Base-by-base conservation (phyloP, 2,329 filamentous ascomycete genomes). In the Fusarium anthophilum region DNA sequence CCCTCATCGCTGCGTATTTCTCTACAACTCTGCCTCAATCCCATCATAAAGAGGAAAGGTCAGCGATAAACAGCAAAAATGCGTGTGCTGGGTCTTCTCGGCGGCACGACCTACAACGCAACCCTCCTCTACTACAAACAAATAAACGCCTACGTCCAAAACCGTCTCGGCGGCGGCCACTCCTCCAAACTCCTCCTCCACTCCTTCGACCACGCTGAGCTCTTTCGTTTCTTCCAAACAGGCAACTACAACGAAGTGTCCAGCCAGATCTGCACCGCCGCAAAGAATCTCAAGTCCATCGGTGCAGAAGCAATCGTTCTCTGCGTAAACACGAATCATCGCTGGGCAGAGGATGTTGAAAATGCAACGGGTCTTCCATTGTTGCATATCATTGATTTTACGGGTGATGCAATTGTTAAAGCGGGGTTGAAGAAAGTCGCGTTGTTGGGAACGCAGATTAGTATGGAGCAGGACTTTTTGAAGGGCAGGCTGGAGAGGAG, bases 251-350 rank as follows among this genome's bases (percentile, higher is more conserved):
- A 50, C 11, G 64, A 65, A 44, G 60, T 67, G 8, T 58, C 60
- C 18, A 30, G 51, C 1, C 60, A 67, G 28, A 32, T 67, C 4
- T 67, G 60, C n/a, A 30, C 32, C 15, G 60, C 64, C 0, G 64
- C 61, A 7, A 65, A 48, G 5, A 67, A 51, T 48, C 64, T 66
- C 43, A 67, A 45, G 38, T 66, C 60, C 13, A 58, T 67, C 3
- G 61, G 64, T 0, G 64, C 64, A 22, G 64, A 67, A 24, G 60
- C 60, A 12, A 67, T 67, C 5, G 60, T 67, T n/a, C 64, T 67
- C 18, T 67, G 64, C 17, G 64, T 65, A 4, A 67, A 67, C 61
- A 67, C 64, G 1, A 57, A 66, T 24, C 64, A 67, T 18, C 38
- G 60, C 20, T 65, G 60, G 50, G 64, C 50, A 7, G 51, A 65